Evolutionary conservation across 2,329 filamentous ascomycete genomes (phyloP), one percentile per base, ranked within the genome.

Genomic region (Simplicillium aogashimaense): DNA sequence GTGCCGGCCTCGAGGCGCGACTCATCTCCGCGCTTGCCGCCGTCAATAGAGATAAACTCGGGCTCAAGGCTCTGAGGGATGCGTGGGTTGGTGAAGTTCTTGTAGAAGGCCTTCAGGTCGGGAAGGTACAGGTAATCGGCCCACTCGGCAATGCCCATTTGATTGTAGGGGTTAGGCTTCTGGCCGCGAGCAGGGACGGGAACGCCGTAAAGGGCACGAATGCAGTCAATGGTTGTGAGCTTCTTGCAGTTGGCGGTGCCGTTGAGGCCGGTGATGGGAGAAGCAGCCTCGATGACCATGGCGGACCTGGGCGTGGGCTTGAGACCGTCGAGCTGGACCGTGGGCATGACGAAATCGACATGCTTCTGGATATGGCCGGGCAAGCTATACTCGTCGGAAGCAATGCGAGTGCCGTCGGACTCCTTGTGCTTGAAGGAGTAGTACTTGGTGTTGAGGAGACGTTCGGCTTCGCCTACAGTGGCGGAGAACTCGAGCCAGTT

Each of bases 211-310:
- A 71, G 53, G 3, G 69, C 63, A 29, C 65, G 62, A 29, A 75
- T 58, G 47, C 75, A 79, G 35, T 65, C 65, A 1, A 72, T 70
- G 2, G 72, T 77, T 47, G 78, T 75, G 50, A 70, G 66, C 13
- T 58, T 55, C 45, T 73, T 66, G 50, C 76, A 79, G 29, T 45
- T 44, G n/a, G 29, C 25, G 11, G 30, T 32, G 30, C 30, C 15
- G 30, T 32, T 32, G 13, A 32, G 30, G 5, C 30, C 30, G 6
- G 30, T 32, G 15, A 32, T 32, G 30, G 12, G 12, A 12, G 15
- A 15, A 12, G 30, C 6, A 15, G 30, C 30, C 13, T 13, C 30
- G 11, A n/a, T 15, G 13, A n/a, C 15, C 13, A 32, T 13, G 13
- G 30, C 15, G 7, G 12, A n/a, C 13, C 11, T 13, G 15, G 30